Evolutionary conservation across 805 yeast species (phyloP).

Genomic region (Lachancea waltii): DNA sequence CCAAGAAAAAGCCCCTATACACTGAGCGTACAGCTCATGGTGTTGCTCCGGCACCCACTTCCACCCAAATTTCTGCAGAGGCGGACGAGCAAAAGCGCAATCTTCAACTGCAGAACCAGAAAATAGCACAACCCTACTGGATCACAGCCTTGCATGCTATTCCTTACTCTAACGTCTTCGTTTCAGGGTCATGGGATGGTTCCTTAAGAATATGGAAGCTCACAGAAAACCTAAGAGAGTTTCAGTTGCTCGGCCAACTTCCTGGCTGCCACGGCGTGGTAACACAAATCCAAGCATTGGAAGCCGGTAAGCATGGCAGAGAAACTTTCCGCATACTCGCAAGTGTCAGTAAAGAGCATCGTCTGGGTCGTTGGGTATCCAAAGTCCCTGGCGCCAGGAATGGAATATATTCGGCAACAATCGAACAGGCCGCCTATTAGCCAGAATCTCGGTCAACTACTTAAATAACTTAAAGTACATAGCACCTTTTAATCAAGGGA

Average conservation of each 20-base stretch:
- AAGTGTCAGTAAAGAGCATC: constrained; percentile 75
- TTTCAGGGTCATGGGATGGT: constrained; percentile 89
- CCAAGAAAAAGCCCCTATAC: constrained; percentile 81
- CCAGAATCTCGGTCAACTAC: constrained; percentile 7
- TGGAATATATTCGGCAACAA: constrained; percentile 54
- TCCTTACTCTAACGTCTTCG: constrained; percentile 77
- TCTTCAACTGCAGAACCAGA: constrained; percentile 51
- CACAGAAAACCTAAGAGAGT: constrained; percentile 54
- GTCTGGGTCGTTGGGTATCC: constrained; percentile 79
- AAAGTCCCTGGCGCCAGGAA: constrained; percentile 62
- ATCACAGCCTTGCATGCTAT: constrained; percentile 75
- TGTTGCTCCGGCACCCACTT: constrained; percentile 40
- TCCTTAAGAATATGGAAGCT: constrained; percentile 71
- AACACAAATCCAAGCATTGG: constrained; percentile 52
- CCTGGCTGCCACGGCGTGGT: constrained; percentile 63
- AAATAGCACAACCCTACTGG: constrained; percentile 65
- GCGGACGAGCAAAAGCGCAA: constrained; percentile 31
- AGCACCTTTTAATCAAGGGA: no score
- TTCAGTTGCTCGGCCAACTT: constrained; percentile 51
- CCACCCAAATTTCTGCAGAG: constrained; percentile 52
- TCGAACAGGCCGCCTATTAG: constrained; percentile 35
- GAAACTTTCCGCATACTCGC: constrained; percentile 54
- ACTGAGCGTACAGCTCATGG: constrained; percentile 77
- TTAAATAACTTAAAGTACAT: no score
- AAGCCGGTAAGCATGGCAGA: constrained; percentile 46